These are phyloP conservation scores for Saitoella complicata DNA, from an alignment of 805 yeast genomes.

Conservation along the genomic window DNA sequence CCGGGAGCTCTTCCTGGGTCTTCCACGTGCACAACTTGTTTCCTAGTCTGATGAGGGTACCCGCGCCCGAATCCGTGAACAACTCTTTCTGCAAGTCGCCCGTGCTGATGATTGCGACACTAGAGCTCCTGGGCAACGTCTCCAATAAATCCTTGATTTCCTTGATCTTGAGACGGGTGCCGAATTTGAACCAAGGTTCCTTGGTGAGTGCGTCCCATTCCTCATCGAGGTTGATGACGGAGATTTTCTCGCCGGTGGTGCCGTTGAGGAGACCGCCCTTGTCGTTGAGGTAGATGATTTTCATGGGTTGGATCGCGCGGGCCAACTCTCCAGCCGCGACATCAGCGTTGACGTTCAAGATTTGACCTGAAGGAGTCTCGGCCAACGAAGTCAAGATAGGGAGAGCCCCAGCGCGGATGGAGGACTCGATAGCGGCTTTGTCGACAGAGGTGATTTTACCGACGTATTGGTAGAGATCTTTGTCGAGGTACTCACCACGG, in stretches of 20 bases:
- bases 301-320: slow-evolving; percentile 88
- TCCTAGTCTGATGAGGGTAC: slow-evolving; percentile 95
- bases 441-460: slow-evolving; percentile 79
- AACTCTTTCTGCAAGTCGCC: slow-evolving; percentile 90
- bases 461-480: slow-evolving; percentile 79
- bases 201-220: slow-evolving; percentile 82
- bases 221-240: slow-evolving; percentile 84
- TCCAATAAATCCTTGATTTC: slow-evolving; percentile 90
- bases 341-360: slow-evolving; percentile 93
- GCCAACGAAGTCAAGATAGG: slow-evolving; percentile 95
- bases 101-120: slow-evolving; percentile 94
- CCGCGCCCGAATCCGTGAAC: slow-evolving; percentile 98
- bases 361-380: slow-evolving; percentile 92
- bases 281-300: slow-evolving; percentile 89
- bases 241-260: slow-evolving; percentile 73
- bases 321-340: slow-evolving; percentile 98
- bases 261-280: slow-evolving; percentile 96
- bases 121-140: slow-evolving; percentile 88
- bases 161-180: slow-evolving; percentile 90
- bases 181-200: slow-evolving; percentile 96
- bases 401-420: slow-evolving; percentile 88
- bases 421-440: slow-evolving; percentile 80
- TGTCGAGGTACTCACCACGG: slow-evolving; percentile 78
- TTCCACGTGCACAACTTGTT: slow-evolving; percentile 59
- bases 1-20: slow-evolving; percentile 45